phyloP scores from a whole-genome alignment of 2,329 filamentous ascomycete species.

The Gnomoniopsis sp. region DNA sequence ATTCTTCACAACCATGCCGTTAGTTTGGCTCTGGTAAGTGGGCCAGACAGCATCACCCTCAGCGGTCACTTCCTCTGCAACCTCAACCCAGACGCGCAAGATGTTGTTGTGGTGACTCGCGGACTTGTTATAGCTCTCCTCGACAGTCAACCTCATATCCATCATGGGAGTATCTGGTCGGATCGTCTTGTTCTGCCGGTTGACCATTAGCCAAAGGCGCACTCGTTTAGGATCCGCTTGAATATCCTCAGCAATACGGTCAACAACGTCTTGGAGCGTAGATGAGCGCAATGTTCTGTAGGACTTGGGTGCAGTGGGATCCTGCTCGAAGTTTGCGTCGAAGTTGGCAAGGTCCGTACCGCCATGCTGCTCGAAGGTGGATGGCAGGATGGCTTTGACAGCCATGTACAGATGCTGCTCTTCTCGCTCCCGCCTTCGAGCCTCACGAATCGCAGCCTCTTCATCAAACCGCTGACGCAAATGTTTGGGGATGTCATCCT shows the following conservation, averaged over 20 bases:
- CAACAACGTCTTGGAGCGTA: constrained; percentile 71
- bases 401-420: constrained; percentile 92
- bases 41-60: constrained; percentile 74
- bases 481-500: constrained; percentile 76
- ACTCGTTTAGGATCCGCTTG: constrained; percentile 65
- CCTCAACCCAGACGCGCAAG: constrained; percentile 85
- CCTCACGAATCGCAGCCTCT: constrained; percentile 73
- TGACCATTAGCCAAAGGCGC: constrained; percentile 95
- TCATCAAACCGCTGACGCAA: constrained; percentile 78
- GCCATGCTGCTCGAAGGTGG: constrained; percentile 76
- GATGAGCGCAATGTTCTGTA: constrained; percentile 75
- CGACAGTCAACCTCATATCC: constrained; percentile 72
- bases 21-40: constrained; percentile 55
- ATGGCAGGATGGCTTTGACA: constrained; percentile 75
- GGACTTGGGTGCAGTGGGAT: constrained; percentile 66
- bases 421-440: constrained; percentile 80
- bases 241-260: constrained; percentile 67
- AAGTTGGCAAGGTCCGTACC: constrained; percentile 78
- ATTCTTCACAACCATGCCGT: constrained; percentile 54
- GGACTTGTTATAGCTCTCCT: constrained; percentile 59
- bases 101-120: constrained; percentile 63
- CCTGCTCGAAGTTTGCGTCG: constrained; percentile 52
- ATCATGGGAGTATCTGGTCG: constrained; percentile 84
- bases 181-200: constrained; percentile 94
- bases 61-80: constrained; percentile 60